These are phyloP conservation scores for Sicyos edulis DNA, from an alignment of 306 rosid genomes.

Conservation along the genomic window DNA sequence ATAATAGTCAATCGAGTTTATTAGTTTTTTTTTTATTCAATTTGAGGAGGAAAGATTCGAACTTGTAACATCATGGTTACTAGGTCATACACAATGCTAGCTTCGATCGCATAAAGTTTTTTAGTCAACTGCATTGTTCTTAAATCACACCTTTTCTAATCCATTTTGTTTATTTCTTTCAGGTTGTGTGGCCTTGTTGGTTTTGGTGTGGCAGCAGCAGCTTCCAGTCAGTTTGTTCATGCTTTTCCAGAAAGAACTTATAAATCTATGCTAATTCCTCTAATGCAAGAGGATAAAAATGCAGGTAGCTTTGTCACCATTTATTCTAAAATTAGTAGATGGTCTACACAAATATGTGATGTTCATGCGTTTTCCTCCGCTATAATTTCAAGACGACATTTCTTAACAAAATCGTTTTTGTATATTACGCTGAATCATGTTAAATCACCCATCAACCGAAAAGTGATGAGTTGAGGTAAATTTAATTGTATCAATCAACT, in stretches of 20 bases:
- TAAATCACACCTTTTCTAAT: background rate
- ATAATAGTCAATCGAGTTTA: no score
- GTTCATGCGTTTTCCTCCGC: background rate
- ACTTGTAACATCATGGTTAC: no score
- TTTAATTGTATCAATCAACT: no score
- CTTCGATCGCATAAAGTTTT: no score
- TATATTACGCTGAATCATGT: no score
- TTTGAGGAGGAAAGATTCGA: no score
- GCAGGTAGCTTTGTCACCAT: slow-evolving; percentile 43
- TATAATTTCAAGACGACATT: background rate
- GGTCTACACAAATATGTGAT: background rate
- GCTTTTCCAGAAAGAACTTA: slow-evolving; percentile 74
- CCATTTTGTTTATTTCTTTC: slow-evolving; percentile 23
- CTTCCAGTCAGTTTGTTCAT: slow-evolving; percentile 49
- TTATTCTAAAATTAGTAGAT: background rate
- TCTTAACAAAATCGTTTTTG: background rate
- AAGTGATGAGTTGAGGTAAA: no score
- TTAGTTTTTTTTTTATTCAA: no score
- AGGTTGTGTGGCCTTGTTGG: slow-evolving; percentile 90
- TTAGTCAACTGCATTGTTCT: slow-evolving; percentile 21
- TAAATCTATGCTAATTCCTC: slow-evolving; percentile 75
- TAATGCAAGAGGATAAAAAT: slow-evolving; percentile 79
- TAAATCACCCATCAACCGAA: no score
- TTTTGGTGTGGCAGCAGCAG: slow-evolving; percentile 80
- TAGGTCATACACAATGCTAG: no score